A percentile compares a stretch with the other conserved stretches of the same genome.
These are phyloP conservation scores for Leishmania lainsoni DNA, from an alignment of 208 protist species.

Conservation along the genomic window DNA sequence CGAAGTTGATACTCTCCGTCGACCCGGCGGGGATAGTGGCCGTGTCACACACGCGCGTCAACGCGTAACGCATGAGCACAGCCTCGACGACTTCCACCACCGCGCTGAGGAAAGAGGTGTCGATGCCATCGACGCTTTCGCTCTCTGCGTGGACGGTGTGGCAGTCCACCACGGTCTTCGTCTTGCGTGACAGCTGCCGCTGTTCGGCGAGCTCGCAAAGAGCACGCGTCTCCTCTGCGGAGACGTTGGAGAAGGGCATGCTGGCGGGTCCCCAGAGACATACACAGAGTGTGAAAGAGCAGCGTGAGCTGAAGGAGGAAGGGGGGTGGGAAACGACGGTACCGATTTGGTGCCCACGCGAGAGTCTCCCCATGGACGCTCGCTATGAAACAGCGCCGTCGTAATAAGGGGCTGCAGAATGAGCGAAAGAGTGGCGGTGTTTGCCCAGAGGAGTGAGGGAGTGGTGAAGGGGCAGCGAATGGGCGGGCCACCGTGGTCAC, in stretches of 20 bases:
- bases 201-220: constrained; percentile 18
- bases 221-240: constrained; percentile 13
- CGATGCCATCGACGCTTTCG: neutral
- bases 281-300: neutral
- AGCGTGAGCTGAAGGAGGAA: neutral
- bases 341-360: neutral
- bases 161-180: neutral
- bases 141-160: neutral
- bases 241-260: constrained; percentile 49
- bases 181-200: neutral
- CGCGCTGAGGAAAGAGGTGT: constrained; percentile 31
- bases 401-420: neutral
- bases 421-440: neutral
- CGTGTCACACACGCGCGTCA: neutral
- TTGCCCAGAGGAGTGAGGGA: neutral
- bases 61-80: constrained; percentile 16
- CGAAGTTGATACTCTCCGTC: neutral
- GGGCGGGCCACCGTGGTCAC: no score
- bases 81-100: constrained; percentile 26
- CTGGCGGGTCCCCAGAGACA: neutral
- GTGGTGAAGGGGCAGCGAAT: neutral
- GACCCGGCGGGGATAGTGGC: neutral
- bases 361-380: neutral
- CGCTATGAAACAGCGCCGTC: neutral
- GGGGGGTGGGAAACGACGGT: neutral